Conservation (phyloP, 1,284 basidiomycete genomes). For the Acaromyces ingoldii region DNA sequence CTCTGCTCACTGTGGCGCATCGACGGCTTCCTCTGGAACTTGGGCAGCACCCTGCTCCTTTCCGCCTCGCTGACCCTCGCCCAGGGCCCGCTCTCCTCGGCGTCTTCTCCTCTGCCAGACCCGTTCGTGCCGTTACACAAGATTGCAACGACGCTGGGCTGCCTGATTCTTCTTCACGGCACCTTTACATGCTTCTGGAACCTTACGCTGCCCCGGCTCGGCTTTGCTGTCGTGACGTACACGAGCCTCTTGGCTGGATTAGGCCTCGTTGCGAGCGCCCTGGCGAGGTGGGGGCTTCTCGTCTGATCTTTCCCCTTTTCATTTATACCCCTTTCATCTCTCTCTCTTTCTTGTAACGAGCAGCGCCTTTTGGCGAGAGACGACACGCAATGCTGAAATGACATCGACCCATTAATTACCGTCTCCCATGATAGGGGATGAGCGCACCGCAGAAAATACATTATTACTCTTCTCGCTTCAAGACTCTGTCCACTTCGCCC, state of each 20-base stretch:
- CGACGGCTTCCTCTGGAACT: constrained; percentile 43
- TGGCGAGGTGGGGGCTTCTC: constrained; percentile 39
- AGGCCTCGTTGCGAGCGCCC: constrained; percentile 28
- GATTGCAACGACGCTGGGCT: constrained; percentile 20
- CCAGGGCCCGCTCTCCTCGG: constrained; percentile 25
- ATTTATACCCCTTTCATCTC: too few species aligned
- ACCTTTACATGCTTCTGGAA: constrained; percentile 35
- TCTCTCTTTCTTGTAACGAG: too few species aligned
- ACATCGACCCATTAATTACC: too few species aligned
- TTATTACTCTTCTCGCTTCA: too few species aligned
- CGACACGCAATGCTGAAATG: too few species aligned
- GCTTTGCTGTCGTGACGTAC: constrained; percentile 39
- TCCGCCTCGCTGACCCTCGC: constrained; percentile 35
- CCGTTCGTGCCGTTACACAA: constrained; percentile 23
- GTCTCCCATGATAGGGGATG: too few species aligned
- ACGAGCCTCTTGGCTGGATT: constrained; percentile 37
- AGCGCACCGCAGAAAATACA: too few species aligned
- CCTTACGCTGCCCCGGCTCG: constrained; percentile 27
- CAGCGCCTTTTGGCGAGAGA: too few species aligned
- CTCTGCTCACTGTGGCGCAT: constrained; percentile 41
- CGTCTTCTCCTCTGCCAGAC: constrained; percentile 13
- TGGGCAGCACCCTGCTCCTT: constrained; percentile 35
- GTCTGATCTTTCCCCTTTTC: too few species aligned
- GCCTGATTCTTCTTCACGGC: constrained; percentile 33
- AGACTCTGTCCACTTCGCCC: too few species aligned